Base-by-base conservation (phyloP, 495 filamentous ascomycete species). In the Penicillium mononematosum region DNA sequence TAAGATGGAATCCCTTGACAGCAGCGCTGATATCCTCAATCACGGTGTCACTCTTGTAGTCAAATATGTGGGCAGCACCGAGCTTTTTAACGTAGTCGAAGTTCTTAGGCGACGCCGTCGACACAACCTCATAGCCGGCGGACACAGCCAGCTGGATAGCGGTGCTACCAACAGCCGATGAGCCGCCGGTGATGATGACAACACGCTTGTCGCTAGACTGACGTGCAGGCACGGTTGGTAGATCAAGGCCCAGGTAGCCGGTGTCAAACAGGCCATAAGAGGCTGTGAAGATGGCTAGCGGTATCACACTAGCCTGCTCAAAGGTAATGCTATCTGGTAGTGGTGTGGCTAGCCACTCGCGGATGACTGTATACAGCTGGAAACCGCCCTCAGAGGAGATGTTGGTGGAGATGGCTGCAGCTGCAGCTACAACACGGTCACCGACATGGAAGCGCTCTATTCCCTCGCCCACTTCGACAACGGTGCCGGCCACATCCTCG, bases 71-170 rank as follows among this genome's bases (percentile, higher is more conserved):
- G 20, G 49, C 69, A 4, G 85, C 86, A 14, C 87, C 85, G 1
- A 86, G 74, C 3, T 56, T 58, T 61, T 76, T 78, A 24, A 80
- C 66, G 45, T 75, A 76, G 1, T 73, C 77, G 48, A 79, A 75
- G 67, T 88, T 88, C 60, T 74, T 75, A 4, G 66, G 62, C 1
- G 75, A 79, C 0, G 81, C 73, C 0, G 82, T 85, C 0, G 80
- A 70, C 42, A 86, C 63, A 8, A 88, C 85, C 17, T 80, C 75
- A 25, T 78, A 78, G 4, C 85, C 85, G 0, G 84, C 74, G 1
- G 80, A 78, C 3, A 70, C 69, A 2, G 79, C 82, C 24, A 86
- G 77, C 60, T 88, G 87, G 50, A 87, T 83, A 0, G 80, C 82
- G 46, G 76, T 77, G 60, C 73, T 71, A 9, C 85, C 86, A 7